Evolutionary conservation across 805 yeast species (phyloP), one percentile per base, ranked within the genome.

Genomic region (Wickerhamomyces mucosus): DNA sequence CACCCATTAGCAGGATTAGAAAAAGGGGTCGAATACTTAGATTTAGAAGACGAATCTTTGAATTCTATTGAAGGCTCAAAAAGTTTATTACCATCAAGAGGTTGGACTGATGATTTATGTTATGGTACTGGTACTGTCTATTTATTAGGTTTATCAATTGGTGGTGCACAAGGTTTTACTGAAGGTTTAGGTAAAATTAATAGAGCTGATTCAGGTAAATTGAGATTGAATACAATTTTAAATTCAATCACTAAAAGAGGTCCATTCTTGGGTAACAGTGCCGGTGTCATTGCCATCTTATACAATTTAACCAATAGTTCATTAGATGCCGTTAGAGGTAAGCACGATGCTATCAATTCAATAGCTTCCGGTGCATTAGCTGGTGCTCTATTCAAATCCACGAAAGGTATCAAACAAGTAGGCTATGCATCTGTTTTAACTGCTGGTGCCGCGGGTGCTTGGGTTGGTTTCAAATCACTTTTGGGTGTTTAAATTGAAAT

Each of bases 111-210:
- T 57, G 97, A 92, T 62, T 69, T 92, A 42, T 86, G 96, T 70
- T 92, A 92, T 59, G 98, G 98, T 46, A 81, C 97, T 9, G 98
- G 98, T 59, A 77, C 95, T 6, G 85, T 86, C 32, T 92, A 92
- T 55, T 67, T 92, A 44, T 46, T 81, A 20, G 94, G 95, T 26
- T 68, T 92, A 43, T 94, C 94, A 21, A 38, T 75, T 27, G 98
- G 98, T 59, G 98, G 98, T 38, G 60, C 77, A 11, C 79, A 75
- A 49, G 98, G 98, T 38, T 62, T 88, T 39, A 72, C 75, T 38
- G 96, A 89, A 58, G 97, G 98, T 40, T 50, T 92, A 34, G 69
- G 69, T 39, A 75, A 75, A 54, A 67, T 92, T 34, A 92, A 94
- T 26, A 70, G 77, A 27, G 67, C 72, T 38, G 75, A 88, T 20